Evolutionary conservation across 2,329 filamentous ascomycete species (phyloP).

Genomic region (Bipolaris bicolor): DNA sequence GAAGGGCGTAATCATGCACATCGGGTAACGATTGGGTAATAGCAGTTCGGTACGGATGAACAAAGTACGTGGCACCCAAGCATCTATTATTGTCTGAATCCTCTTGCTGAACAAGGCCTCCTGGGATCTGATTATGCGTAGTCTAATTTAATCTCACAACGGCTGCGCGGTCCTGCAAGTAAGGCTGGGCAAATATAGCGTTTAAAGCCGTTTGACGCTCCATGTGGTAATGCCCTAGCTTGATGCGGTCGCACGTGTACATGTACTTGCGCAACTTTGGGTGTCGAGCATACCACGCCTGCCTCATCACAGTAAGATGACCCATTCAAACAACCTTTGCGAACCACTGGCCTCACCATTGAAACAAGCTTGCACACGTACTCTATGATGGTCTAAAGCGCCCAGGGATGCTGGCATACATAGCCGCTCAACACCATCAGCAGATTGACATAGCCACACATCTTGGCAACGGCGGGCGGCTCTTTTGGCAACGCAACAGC

Average conservation of each 20-base stretch:
- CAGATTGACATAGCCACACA: not conserved
- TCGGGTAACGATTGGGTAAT: not conserved
- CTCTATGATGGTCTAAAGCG: not conserved
- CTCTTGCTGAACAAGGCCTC: not conserved
- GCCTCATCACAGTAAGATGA: not conserved
- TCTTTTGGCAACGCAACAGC: not conserved
- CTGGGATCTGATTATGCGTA: not conserved
- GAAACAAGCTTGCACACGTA: not conserved
- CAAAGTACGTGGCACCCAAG: not conserved
- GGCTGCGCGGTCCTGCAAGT: not conserved
- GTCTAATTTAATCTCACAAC: not conserved
- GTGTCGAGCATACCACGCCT: not conserved
- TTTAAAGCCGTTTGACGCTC: not conserved
- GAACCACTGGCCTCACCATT: not conserved
- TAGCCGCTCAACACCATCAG: not conserved
- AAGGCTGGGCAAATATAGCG: not conserved
- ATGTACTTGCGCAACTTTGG: not conserved
- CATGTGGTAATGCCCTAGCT: not conserved
- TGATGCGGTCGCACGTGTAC: not conserved
- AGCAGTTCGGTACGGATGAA: not conserved
- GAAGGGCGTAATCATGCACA: too few relatives aligned
- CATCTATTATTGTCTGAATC: not conserved
- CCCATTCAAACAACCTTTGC: not conserved
- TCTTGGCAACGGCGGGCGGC: slow-evolving; percentile 6
- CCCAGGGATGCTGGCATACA: not conserved